Evolutionary conservation across 2,329 filamentous ascomycete species (phyloP), one percentile per base, ranked within the genome.

Genomic region (Talaromyces pinophilus): DNA sequence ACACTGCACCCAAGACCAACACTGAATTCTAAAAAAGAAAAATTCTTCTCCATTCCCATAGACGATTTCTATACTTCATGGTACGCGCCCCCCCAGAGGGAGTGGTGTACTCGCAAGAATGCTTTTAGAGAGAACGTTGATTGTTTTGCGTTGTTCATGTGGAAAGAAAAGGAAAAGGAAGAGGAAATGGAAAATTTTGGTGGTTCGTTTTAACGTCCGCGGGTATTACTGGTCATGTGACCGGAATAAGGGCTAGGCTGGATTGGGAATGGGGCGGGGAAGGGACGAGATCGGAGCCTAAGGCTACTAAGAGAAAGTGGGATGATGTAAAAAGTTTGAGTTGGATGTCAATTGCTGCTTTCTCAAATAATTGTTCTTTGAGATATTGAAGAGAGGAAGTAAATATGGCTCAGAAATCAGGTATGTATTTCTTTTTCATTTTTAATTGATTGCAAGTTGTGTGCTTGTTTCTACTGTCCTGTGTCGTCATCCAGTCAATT

Each of bases 1-100:
- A 78, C 80, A 85, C 82, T 84, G 84, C 84, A 85, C 83, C 83
- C 83, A 85, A 85, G 83, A 85, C 82, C 82, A 77, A 82, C 79
- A 78, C 76, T 74, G 25, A 25, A 25, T 25, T 25, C 25, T 25
- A 25, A 25, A 25, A 25, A 25, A 25, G 25, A 71, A 69, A 65
- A 69, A 71, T 80, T 78, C 71, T 71, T 85, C 83, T 85, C 78
- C 83, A 84, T 84, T 83, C 82, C 80, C 78, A 81, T 80, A 79
- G 82, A 85, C 83, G 83, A 84, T 84, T 84, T 84, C 83, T 83
- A 77, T 83, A 78, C 81, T 80, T 85, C 83, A 85, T 85, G 78
- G 82, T 81, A 79, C 75, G 66, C 68, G 63, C 28, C 30, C 3
- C 3, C 57, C 33, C 4, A 40, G 66, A 61, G 71, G 72, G 74